Evolutionary conservation across 2,329 filamentous ascomycete genomes (phyloP), one percentile per base, ranked within the genome.

Genomic region (Parafenestella ontariensis): DNA sequence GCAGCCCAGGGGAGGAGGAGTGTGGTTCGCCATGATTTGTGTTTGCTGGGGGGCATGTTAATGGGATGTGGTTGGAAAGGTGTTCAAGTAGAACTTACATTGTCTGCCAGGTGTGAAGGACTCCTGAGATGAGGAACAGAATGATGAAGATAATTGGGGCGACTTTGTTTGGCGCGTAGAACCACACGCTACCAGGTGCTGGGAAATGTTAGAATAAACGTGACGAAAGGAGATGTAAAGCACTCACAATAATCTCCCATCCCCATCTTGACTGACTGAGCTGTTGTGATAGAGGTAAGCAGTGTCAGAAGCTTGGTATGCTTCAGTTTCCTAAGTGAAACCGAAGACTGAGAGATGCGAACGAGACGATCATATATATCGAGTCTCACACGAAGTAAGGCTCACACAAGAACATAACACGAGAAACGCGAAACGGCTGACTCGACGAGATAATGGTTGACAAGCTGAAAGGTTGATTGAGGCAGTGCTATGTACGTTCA

Each of bases 21-120:
- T 0, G 83, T 85, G 13, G 86, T 74, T 46, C 78, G 79, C 81
- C 83, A 87, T 60, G 79, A 83, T 58, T 82, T 83, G 65, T 86
- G 84, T 49, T 76, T 81, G 40, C 84, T 86, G 18, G 18, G 13
- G 21, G 15, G n/a, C n/a, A n/a, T 20, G n/a, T 28, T 2, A 4
- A 18, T 39, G 17, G 36, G 9, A 21, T n/a, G n/a, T n/a, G 18
- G 18, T 13, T 18, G 10, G 36, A 23, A n/a, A n/a, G n/a, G n/a
- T n/a, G n/a, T n/a, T n/a, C 10, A 21, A 11, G 41, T 34, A 36
- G 15, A 28, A 77, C 81, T 74, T 69, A 87, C 85, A 77, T 74
- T 62, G 81, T 84, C 65, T 86, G 84, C 71, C 79, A 86, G n/a
- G 78, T 66, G 62, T 87, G 84, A 2, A 76, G 59, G n/a, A 69